A percentile compares a stretch with the other conserved stretches of the same genome.
Evolutionary conservation across 495 filamentous ascomycete genomes (phyloP).

Genomic region (Wilcoxina mikolae): DNA sequence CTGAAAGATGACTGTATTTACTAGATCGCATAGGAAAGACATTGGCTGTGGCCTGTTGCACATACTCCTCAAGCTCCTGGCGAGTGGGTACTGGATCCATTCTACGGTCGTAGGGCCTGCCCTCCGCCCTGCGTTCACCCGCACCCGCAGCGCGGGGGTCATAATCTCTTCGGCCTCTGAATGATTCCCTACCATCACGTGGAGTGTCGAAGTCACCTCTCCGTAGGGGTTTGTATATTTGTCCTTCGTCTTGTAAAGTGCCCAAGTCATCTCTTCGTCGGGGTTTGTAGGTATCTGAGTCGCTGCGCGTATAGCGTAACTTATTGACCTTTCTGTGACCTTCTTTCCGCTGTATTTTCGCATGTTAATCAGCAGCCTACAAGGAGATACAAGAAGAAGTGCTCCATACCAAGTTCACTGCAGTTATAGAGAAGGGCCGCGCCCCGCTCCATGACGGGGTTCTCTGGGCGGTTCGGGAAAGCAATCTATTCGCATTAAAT

Average conservation of each 20-base stretch:
- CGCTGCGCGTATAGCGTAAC: neutral
- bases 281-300: neutral
- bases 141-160: neutral
- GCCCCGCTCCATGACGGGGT: neutral
- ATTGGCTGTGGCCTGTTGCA: neutral
- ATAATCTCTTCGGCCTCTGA: too few relatives aligned
- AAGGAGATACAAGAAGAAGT: neutral
- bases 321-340: neutral
- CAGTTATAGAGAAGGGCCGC: neutral
- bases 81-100: neutral
- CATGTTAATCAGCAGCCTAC: neutral
- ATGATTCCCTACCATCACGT: too few relatives aligned
- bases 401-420: neutral
- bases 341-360: neutral
- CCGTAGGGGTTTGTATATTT: too few relatives aligned
- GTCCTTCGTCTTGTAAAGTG: too few relatives aligned
- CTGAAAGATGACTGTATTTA: too few relatives aligned
- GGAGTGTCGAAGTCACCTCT: too few relatives aligned
- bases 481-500: neutral
- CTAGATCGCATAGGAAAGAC: neutral
- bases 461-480: neutral
- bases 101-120: neutral
- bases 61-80: neutral
- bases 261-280: too few relatives aligned
- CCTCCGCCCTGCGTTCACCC: neutral